Percentiles rank a stretch among this genome's conserved stretches.
These are phyloP conservation scores for Truncatella angustata DNA, from an alignment of 2,329 filamentous ascomycete genomes.

Conservation along the genomic window DNA sequence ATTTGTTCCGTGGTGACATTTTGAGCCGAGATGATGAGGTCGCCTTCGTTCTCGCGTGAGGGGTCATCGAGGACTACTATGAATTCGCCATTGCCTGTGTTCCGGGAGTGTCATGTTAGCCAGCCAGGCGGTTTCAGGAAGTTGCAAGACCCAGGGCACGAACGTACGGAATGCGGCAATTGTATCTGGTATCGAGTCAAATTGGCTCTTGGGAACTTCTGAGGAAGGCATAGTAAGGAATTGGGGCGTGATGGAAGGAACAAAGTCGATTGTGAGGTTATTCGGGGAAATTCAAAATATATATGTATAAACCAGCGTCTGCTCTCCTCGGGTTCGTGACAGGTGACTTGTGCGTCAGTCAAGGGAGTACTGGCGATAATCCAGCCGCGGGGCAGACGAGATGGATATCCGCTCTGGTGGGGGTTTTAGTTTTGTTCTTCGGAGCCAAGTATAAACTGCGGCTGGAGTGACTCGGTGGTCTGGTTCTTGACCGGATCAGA, in stretches of 20 bases:
- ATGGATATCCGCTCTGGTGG: neutral
- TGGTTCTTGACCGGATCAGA: neutral
- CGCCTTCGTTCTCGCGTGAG: constrained; percentile 94
- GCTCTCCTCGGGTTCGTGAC: no score
- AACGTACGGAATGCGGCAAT: constrained; percentile 63
- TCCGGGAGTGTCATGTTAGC: neutral
- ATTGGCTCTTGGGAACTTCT: constrained; percentile 50
- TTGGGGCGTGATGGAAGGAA: neutral
- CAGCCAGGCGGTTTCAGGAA: constrained; percentile 10
- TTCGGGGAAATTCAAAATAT: no score
- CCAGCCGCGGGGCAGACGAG: constrained; percentile 7
- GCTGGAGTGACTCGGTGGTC: neutral
- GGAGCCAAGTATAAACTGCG: no score
- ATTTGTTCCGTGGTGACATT: constrained; percentile 85
- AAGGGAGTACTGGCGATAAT: constrained; percentile 6
- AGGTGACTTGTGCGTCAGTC: neutral
- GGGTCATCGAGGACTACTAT: constrained; percentile 93
- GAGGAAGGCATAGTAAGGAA: constrained; percentile 46
- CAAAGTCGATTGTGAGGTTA: no score
- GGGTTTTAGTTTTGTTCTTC: neutral
- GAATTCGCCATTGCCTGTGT: constrained; percentile 76
- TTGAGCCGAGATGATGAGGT: constrained; percentile 91
- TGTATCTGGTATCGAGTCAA: constrained; percentile 64
- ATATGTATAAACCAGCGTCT: no score
- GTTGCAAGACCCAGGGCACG: no score